Conservation (phyloP, 2,329 filamentous ascomycete species). For the Magnaporthiopsis incrustans region DNA sequence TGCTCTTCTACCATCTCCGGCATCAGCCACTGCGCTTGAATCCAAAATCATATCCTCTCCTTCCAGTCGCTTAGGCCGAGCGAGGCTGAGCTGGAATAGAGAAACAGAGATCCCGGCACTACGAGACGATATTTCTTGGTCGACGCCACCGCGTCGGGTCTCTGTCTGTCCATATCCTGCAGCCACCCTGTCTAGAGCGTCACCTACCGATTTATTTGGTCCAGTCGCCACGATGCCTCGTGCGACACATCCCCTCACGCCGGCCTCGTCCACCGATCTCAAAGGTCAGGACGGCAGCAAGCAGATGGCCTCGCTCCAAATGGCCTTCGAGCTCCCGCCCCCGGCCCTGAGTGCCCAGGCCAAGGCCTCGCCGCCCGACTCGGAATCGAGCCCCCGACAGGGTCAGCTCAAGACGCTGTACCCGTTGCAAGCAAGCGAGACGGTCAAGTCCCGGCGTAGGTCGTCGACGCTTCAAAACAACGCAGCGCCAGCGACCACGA, state of each 20-base stretch:
- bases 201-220: neutral
- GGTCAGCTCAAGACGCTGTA: constrained; percentile 6
- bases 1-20: neutral
- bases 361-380: constrained; percentile 3
- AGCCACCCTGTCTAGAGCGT: neutral
- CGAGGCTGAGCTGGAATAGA: neutral
- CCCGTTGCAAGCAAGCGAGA: constrained; percentile 26
- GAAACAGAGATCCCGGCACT: neutral
- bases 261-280: constrained; percentile 73
- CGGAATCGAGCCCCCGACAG: neutral
- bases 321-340: constrained; percentile 68
- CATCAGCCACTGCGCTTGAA: neutral
- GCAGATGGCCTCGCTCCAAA: constrained; percentile 53
- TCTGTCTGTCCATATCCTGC: neutral
- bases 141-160: too few species aligned
- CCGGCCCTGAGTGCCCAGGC: constrained; percentile 54
- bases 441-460: constrained; percentile 43
- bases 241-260: constrained; percentile 62
- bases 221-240: constrained; percentile 48
- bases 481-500: constrained; percentile 36
- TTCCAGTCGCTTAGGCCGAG: neutral
- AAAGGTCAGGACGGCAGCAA: constrained; percentile 60
- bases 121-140: neutral
- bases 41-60: neutral
- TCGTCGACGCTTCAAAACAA: constrained; percentile 38